Evolutionary conservation across 2,329 filamentous ascomycete genomes (phyloP), one percentile per base, ranked within the genome.

Genomic region (Xylariaceae sp.): DNA sequence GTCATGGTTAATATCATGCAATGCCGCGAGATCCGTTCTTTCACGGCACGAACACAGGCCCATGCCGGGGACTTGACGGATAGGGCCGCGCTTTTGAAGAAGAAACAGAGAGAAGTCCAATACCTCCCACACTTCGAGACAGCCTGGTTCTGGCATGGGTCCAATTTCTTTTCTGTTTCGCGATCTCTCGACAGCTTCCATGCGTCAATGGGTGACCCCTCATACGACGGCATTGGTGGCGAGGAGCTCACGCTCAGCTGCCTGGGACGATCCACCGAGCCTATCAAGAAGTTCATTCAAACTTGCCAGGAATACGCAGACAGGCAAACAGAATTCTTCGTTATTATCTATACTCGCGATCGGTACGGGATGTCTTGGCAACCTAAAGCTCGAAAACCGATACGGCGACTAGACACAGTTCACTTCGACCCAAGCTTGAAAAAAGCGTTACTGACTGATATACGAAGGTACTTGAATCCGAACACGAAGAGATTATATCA

Each of bases 401-500:
- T 80, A 32, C 75, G 78, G 8, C 72, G 73, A 21, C 70, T 81
- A 1, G 77, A 79, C 10, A 81, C 79, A 1, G 77, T 81, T 2
- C 77, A 80, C 53, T 78, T 81, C 42, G 77, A 81, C 50, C 70
- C 74, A 6, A 65, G 59, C 4, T 64, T 73, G 1, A 83, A 83
- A 62, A 69, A 73, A 20, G 68, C 73, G 3, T 75, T 83, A 3
- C 66, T 82, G 1, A 64, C 67, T 15, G 80, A 83, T 52, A 77
- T 81, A 29, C 73, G 74, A 7, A 81, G 81, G 37, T 83, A 82
- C 52, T 69, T 83, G 2, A 75, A 79, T 18, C 75, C 75, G 1
- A 72, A 70, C 37, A 70, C 67, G 4, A 65, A 65, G 50, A 74
- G 77, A 32, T 85, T 85, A 72, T 90, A 91, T 54, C 80, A 84